Percentiles rank a stretch among this genome's conserved stretches.
Evolutionary conservation across 495 filamentous ascomycete species (phyloP).

Genomic region (Polyplosphaeria fusca): DNA sequence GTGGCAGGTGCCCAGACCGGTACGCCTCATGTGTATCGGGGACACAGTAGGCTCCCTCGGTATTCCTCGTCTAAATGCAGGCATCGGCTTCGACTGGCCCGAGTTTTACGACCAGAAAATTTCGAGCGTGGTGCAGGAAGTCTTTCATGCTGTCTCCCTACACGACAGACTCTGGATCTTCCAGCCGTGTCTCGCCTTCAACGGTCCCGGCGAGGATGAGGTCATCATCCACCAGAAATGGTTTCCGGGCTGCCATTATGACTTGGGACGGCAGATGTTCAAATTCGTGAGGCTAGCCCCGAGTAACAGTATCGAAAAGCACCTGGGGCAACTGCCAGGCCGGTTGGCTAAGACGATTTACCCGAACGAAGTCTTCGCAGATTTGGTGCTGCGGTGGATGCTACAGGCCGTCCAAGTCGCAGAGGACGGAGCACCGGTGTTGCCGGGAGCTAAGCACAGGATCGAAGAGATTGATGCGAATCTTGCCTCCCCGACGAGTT

Average conservation of each 20-base stretch:
- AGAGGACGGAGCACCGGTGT: neutral
- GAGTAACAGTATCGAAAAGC: constrained; percentile 5
- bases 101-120: constrained; percentile 31
- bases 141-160: constrained; percentile 21
- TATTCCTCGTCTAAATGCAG: constrained; percentile 23
- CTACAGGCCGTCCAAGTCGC: neutral
- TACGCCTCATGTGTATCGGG: constrained; percentile 15
- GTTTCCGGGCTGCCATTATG: constrained; percentile 29
- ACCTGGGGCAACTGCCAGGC: constrained; percentile 13
- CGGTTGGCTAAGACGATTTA: constrained; percentile 12
- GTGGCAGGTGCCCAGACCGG: constrained; percentile 3
- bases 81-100: constrained; percentile 27
- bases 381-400: constrained; percentile 26
- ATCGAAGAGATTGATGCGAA: constrained; percentile 2
- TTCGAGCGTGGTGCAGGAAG: constrained; percentile 11
- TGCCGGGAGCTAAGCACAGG: neutral
- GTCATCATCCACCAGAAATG: constrained; percentile 14
- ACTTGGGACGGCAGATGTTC: constrained; percentile 25
- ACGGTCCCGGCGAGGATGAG: neutral
- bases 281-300: constrained; percentile 20
- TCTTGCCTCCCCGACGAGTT: neutral
- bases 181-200: constrained; percentile 22
- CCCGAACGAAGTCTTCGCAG: constrained; percentile 16
- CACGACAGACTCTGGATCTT: constrained; percentile 29
- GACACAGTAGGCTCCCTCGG: constrained; percentile 26